These are phyloP conservation scores for Sherardia arvensis DNA, from an alignment of 257 asterid genomes.

Conservation along the genomic window DNA sequence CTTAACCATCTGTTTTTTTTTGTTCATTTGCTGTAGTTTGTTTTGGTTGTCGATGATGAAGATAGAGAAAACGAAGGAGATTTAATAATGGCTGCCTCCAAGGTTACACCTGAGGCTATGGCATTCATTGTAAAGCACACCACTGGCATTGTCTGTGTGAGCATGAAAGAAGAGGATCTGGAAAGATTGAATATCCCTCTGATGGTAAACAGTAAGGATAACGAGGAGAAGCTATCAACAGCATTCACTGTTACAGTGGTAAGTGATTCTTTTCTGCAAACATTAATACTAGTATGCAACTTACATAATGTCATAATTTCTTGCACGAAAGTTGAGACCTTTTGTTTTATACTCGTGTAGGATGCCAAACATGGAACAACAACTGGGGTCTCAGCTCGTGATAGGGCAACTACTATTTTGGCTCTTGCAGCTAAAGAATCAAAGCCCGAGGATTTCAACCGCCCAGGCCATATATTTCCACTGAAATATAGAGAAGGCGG, in stretches of 20 bases:
- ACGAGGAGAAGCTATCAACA: slow-evolving; percentile 87
- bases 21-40: slow-evolving; percentile 52
- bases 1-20: neutral
- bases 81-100: slow-evolving; percentile 88
- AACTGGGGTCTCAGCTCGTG: slow-evolving; percentile 96
- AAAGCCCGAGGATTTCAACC: slow-evolving; percentile 81
- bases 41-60: slow-evolving; percentile 92
- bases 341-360: slow-evolving; percentile 25
- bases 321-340: neutral
- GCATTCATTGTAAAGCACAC: slow-evolving; percentile 96
- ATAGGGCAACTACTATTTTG: slow-evolving; percentile 78
- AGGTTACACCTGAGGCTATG: slow-evolving; percentile 93
- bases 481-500: slow-evolving; percentile 89
- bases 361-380: slow-evolving; percentile 91
- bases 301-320: neutral
- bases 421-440: slow-evolving; percentile 85
- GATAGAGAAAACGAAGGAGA: slow-evolving; percentile 99
- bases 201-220: slow-evolving; percentile 81
- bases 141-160: slow-evolving; percentile 97
- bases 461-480: slow-evolving; percentile 98
- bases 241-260: slow-evolving; percentile 99
- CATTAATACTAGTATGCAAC: neutral
- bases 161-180: slow-evolving; percentile 87
- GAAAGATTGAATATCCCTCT: slow-evolving; percentile 79
- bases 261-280: slow-evolving; percentile 13